These are phyloP conservation scores for Fennellomyces sp. DNA, from an alignment of 371 early-diverging fungal species.

Conservation along the genomic window DNA sequence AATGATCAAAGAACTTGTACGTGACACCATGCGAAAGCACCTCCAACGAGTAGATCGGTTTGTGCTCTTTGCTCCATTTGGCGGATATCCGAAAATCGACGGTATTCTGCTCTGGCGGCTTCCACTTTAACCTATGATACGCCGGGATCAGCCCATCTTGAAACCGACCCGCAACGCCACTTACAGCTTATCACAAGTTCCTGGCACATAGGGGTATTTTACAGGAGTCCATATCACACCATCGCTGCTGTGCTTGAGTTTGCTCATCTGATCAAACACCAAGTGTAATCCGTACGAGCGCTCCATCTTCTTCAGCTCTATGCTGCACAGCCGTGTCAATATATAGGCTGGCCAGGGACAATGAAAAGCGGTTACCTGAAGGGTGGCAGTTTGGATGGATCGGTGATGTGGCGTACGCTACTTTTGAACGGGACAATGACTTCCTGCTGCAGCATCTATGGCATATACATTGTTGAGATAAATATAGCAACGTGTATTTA, in stretches of 20 bases:
- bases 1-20: constrained; percentile 64
- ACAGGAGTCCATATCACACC: constrained; percentile 91
- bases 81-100: constrained; percentile 80
- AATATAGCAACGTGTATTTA: neutral
- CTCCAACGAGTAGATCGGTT: constrained; percentile 65
- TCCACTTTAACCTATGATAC: constrained; percentile 88
- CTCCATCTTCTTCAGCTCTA: constrained; percentile 66
- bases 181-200: constrained; percentile 67
- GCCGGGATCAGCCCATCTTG: no score
- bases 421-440: constrained; percentile 60
- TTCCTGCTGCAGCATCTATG: constrained; percentile 66
- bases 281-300: constrained; percentile 60
- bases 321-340: constrained; percentile 19
- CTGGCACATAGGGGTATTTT: constrained; percentile 72
- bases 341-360: neutral
- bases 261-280: constrained; percentile 66
- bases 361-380: constrained; percentile 63
- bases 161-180: no score
- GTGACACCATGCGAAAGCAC: constrained; percentile 56
- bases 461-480: neutral
- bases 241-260: constrained; percentile 80
- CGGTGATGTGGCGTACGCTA: constrained; percentile 37
- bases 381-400: constrained; percentile 48
- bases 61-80: constrained; percentile 63
- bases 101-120: constrained; percentile 83